A percentile compares a stretch with the other conserved stretches of the same genome.
Evolutionary conservation across 2,329 filamentous ascomycete species (phyloP).

Genomic region (Cryphonectria japonica): DNA sequence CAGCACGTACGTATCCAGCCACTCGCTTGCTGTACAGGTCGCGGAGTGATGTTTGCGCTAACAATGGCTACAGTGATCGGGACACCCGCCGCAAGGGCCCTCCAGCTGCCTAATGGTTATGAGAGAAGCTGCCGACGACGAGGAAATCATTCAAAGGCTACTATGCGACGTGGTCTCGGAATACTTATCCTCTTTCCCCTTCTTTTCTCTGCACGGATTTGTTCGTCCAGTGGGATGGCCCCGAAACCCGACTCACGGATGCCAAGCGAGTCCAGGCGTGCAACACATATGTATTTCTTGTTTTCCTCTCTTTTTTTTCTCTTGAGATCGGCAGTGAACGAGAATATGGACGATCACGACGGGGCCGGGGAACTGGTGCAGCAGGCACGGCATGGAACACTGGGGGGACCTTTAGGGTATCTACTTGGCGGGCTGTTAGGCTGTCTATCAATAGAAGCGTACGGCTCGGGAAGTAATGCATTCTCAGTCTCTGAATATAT

Average conservation of each 20-base stretch:
- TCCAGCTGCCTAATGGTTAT: slow-evolving; percentile 7
- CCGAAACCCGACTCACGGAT: not conserved
- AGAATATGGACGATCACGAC: slow-evolving; percentile 19
- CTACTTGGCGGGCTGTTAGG: slow-evolving; percentile 5
- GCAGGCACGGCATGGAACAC: slow-evolving; percentile 20
- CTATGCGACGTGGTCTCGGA: not conserved
- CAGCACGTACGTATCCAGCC: slow-evolving; percentile 79
- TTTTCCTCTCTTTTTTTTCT: slow-evolving; percentile 8
- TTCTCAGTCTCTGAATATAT: slow-evolving; percentile 20
- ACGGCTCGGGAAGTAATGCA: slow-evolving; percentile 11
- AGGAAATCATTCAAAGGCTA: not conserved
- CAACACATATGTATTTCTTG: slow-evolving; percentile 12
- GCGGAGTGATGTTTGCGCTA: not conserved
- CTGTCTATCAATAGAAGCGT: slow-evolving; percentile 13
- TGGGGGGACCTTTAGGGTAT: slow-evolving; percentile 4
- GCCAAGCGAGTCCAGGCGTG: not conserved
- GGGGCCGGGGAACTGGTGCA: slow-evolving; percentile 9
- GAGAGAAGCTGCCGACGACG: slow-evolving; percentile 7
- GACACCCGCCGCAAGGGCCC: slow-evolving; percentile 26
- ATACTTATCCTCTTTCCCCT: not conserved
- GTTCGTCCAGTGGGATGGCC: not conserved
- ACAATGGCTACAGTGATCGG: slow-evolving; percentile 21
- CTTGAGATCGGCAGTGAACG: slow-evolving; percentile 5
- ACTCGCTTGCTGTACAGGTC: not conserved
- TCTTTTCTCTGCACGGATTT: not conserved